A percentile compares a stretch with the other conserved stretches of the same genome.
Evolutionary conservation across 129 eudicot genomes (phyloP).

Genomic region (Deinandra increscens): DNA sequence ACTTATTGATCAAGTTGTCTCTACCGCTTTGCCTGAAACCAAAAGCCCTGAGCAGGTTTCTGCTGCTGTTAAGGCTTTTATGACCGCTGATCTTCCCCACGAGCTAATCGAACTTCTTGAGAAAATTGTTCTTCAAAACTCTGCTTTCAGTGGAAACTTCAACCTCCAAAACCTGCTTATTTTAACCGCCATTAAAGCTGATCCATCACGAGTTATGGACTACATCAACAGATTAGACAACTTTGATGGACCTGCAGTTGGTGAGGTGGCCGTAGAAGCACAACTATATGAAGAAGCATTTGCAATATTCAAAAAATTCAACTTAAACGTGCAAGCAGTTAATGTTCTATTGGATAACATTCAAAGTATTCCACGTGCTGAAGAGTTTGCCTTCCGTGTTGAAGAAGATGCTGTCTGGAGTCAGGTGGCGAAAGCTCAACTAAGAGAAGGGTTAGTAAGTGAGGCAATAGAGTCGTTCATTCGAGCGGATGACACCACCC

Average conservation of each 20-base stretch:
- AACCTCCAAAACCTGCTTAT: slow-evolving; percentile 92
- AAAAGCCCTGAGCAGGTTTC: slow-evolving; percentile 99
- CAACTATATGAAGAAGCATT: slow-evolving; percentile 91
- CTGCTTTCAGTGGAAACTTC: slow-evolving; percentile 98
- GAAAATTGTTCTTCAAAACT: slow-evolving; percentile 94
- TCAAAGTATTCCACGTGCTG: slow-evolving; percentile 85
- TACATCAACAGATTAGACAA: slow-evolving; percentile 87
- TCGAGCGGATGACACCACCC: slow-evolving; percentile 96
- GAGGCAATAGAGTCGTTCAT: slow-evolving; percentile 98
- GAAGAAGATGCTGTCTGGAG: slow-evolving; percentile 99
- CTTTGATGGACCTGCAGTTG: slow-evolving; percentile 99
- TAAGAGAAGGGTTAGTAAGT: slow-evolving; percentile 87
- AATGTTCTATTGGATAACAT: slow-evolving; percentile 86
- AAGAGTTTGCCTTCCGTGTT: slow-evolving; percentile 95
- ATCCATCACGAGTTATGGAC: slow-evolving; percentile 95
- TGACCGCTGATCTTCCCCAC: slow-evolving; percentile 99
- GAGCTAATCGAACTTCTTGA: slow-evolving; percentile 96
- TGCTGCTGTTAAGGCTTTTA: slow-evolving; percentile 97
- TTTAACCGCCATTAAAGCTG: slow-evolving; percentile 95
- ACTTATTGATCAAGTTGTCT: slow-evolving; percentile 98
- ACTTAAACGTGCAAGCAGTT: slow-evolving; percentile 93
- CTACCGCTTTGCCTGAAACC: slow-evolving; percentile 94
- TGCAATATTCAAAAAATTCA: slow-evolving; percentile 95
- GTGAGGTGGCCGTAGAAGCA: slow-evolving; percentile 99
- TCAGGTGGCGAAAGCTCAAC: slow-evolving; percentile 98